Percentiles rank a stretch among this genome's conserved stretches.
Evolutionary conservation across 73 alveolate genomes (phyloP).

Genomic region (Tetrahymena elliotti): DNA sequence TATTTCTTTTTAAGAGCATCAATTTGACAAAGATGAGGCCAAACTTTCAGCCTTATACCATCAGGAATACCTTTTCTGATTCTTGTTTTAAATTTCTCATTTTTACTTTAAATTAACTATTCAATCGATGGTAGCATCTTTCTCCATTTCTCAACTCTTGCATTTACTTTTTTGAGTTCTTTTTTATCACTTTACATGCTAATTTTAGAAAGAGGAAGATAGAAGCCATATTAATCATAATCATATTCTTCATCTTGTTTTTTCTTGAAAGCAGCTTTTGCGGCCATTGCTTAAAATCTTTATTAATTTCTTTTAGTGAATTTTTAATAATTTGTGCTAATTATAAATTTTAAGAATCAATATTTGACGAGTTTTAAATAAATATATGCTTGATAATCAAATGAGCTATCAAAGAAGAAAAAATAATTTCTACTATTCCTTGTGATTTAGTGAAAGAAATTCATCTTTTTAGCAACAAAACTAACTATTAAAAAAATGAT

Average conservation of each 20-base stretch:
- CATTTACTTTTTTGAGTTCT: conserved; percentile 13
- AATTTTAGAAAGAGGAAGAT: neutral
- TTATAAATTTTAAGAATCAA: neutral
- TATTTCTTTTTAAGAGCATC: neutral
- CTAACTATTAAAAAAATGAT: no score
- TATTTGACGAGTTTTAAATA: no score
- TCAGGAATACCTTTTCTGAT: conserved; percentile 37
- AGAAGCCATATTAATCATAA: neutral
- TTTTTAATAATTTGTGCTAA: no score
- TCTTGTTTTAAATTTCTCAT: conserved; percentile 26
- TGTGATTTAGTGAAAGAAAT: no score
- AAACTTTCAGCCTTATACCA: conserved; percentile 27
- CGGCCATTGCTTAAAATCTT: neutral
- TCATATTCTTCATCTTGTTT: neutral
- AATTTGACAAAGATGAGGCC: conserved; percentile 25
- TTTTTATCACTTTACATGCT: conserved; percentile 1
- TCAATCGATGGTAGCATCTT: conserved; percentile 29
- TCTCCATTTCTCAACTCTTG: conserved; percentile 41
- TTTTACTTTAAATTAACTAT: neutral
- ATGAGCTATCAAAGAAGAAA: no score
- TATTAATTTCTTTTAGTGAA: no score
- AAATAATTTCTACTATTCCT: no score
- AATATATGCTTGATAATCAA: no score
- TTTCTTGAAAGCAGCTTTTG: neutral
- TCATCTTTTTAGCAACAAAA: no score